Evolutionary conservation across 1,284 basidiomycete species (phyloP).

Genomic region (Tilletia indica): DNA sequence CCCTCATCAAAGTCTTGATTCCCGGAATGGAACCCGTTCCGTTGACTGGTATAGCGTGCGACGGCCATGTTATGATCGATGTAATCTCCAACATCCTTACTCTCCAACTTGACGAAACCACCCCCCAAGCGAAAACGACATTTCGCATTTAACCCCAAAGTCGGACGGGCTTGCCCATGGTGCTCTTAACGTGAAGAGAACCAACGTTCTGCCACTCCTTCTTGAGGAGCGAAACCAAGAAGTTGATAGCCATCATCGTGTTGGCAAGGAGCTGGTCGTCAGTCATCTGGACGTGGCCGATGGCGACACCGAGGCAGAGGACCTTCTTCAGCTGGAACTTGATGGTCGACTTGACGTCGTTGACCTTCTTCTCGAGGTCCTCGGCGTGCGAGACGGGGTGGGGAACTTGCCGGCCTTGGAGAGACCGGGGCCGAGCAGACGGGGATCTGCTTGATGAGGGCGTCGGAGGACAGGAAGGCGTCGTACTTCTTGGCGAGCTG

Average conservation of each 20-base stretch:
- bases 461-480: slow-evolving; percentile 95
- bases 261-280: slow-evolving; percentile 96
- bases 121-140: too few species aligned
- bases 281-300: slow-evolving; percentile 95
- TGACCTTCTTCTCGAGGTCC: slow-evolving; percentile 87
- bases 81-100: background rate
- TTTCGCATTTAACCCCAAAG: slow-evolving; percentile 59
- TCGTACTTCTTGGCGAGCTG: slow-evolving; percentile 97
- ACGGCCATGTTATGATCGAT: slow-evolving; percentile 18
- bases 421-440: slow-evolving; percentile 98
- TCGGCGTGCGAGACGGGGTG: slow-evolving; percentile 85
- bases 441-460: slow-evolving; percentile 99
- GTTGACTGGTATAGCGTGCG: slow-evolving; percentile 17
- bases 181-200: slow-evolving; percentile 96
- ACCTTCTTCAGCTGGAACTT: slow-evolving; percentile 78
- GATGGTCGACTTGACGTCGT: slow-evolving; percentile 95
- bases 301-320: slow-evolving; percentile 95
- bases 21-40: background rate
- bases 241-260: slow-evolving; percentile 99
- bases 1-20: background rate
- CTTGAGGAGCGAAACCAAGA: slow-evolving; percentile 98
- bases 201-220: slow-evolving; percentile 99
- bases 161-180: slow-evolving; percentile 97
- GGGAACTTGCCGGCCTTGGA: slow-evolving; percentile 99
- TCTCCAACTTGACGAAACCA: too few species aligned